Conservation (phyloP, 1,284 basidiomycete species). For the Mycosarcoma maydis region DNA sequence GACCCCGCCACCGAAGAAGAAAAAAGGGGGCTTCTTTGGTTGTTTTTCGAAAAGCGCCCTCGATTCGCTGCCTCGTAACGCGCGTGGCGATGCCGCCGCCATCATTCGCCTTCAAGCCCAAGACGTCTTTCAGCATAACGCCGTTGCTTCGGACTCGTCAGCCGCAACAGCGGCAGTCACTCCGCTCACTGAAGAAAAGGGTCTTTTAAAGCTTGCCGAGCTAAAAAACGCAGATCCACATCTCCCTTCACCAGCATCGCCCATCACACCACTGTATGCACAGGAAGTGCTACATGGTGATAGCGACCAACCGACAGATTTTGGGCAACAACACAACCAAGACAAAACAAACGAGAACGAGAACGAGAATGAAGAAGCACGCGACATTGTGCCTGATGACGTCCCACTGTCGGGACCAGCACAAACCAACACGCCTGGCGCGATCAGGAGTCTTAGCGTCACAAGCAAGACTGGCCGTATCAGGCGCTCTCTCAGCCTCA, state of each 20-base stretch:
- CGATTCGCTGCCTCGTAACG: conserved; percentile 44
- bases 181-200: conserved; percentile 21
- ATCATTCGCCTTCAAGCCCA: conserved; percentile 41
- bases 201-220: conserved; percentile 14
- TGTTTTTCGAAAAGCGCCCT: conserved; percentile 46
- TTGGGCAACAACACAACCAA: not conserved
- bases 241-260: not conserved
- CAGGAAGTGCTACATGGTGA: conserved; percentile 12
- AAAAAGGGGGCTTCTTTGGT: conserved; percentile 40
- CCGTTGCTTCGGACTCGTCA: conserved; percentile 8
- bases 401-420: conserved; percentile 7
- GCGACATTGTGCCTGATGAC: conserved; percentile 24
- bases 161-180: conserved; percentile 12
- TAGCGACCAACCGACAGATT: not conserved
- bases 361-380: conserved; percentile 23
- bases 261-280: conserved; percentile 16
- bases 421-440: conserved; percentile 13
- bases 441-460: conserved; percentile 15
- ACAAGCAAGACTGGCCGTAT: conserved; percentile 29
- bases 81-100: conserved; percentile 37
- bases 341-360: conserved; percentile 1
- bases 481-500: conserved; percentile 46
- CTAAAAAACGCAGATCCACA: conserved; percentile 8
- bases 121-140: conserved; percentile 21
- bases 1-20: conserved; percentile 33